A percentile compares a stretch with the other conserved stretches of the same genome.
Evolutionary conservation across 768 basidiomycete species (phyloP).

Genomic region (Lactarius hengduanensis): DNA sequence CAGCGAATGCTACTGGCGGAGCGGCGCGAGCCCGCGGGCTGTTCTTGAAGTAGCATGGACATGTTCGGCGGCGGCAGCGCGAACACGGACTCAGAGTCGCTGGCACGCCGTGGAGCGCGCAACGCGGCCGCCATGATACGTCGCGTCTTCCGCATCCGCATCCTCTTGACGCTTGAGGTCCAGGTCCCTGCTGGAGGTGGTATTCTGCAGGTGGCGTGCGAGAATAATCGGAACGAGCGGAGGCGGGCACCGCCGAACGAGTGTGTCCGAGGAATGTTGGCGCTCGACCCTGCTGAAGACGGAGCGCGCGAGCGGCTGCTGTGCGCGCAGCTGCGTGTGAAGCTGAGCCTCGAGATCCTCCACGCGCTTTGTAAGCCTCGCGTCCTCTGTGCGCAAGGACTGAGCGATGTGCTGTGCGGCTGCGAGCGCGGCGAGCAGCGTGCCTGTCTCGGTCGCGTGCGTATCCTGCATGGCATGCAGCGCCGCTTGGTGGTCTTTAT

Average conservation of each 20-base stretch:
- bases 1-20: conserved; percentile 51
- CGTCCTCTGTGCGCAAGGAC: conserved; percentile 66
- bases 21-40: conserved; percentile 36
- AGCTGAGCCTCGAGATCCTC: conserved; percentile 40
- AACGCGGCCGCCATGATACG: neutral
- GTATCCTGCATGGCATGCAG: conserved; percentile 56
- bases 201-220: neutral
- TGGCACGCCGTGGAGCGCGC: conserved; percentile 35
- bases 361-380: conserved; percentile 40
- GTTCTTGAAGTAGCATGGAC: conserved; percentile 66
- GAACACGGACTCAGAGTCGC: conserved; percentile 63
- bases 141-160: conserved; percentile 9
- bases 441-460: conserved; percentile 67
- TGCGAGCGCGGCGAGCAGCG: conserved; percentile 46
- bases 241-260: neutral
- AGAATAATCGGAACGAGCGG: neutral
- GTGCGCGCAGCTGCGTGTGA: conserved; percentile 31
- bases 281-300: conserved; percentile 22
- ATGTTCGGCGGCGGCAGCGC: conserved; percentile 67
- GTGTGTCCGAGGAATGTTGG: conserved; percentile 5
- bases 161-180: conserved; percentile 4
- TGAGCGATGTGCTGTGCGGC: conserved; percentile 69
- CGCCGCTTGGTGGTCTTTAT: conserved; percentile 40
- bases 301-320: conserved; percentile 19
- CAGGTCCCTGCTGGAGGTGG: neutral